Evolutionary conservation across 2,329 filamentous ascomycete genomes (phyloP).

Genomic region (Curvularia sp.): DNA sequence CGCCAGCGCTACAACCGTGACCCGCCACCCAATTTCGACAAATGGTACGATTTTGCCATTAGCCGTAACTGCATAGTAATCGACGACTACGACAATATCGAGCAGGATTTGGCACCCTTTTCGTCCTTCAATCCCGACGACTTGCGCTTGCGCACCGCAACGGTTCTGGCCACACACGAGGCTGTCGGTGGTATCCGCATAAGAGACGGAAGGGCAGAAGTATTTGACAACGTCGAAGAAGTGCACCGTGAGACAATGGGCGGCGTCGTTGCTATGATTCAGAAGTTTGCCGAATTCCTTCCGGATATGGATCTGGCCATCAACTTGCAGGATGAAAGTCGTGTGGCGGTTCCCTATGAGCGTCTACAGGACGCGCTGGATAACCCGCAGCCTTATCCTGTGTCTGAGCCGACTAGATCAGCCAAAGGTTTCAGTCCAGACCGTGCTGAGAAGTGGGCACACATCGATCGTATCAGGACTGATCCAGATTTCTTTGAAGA

Average conservation of each 20-base stretch:
- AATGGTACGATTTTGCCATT: slow-evolving; percentile 65
- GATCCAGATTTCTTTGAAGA: slow-evolving; percentile 42
- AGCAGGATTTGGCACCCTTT: slow-evolving; percentile 64
- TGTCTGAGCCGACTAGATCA: slow-evolving; percentile 30
- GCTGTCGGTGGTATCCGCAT: slow-evolving; percentile 64
- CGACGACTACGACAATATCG: slow-evolving; percentile 67
- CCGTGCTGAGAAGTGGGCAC: slow-evolving; percentile 50
- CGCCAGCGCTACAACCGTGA: slow-evolving; percentile 59
- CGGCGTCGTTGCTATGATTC: slow-evolving; percentile 61
- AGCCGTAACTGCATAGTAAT: slow-evolving; percentile 61
- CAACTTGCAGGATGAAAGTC: slow-evolving; percentile 67
- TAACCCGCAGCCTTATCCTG: slow-evolving; percentile 33
- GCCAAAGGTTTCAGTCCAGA: slow-evolving; percentile 48
- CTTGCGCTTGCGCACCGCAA: slow-evolving; percentile 61
- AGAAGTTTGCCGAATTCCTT: slow-evolving; percentile 57
- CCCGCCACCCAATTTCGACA: slow-evolving; percentile 66
- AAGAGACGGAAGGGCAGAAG: slow-evolving; percentile 58
- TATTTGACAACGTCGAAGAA: slow-evolving; percentile 55
- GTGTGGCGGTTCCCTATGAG: slow-evolving; percentile 61
- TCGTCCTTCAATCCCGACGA: slow-evolving; percentile 59
- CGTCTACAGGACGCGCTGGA: slow-evolving; percentile 37
- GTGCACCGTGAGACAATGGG: slow-evolving; percentile 67
- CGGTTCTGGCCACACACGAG: slow-evolving; percentile 61
- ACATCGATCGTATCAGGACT: slow-evolving; percentile 32
- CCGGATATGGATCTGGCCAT: slow-evolving; percentile 70